Evolutionary conservation across 129 eudicot genomes (phyloP).

Genomic region (Ambrosia artemisiifolia): DNA sequence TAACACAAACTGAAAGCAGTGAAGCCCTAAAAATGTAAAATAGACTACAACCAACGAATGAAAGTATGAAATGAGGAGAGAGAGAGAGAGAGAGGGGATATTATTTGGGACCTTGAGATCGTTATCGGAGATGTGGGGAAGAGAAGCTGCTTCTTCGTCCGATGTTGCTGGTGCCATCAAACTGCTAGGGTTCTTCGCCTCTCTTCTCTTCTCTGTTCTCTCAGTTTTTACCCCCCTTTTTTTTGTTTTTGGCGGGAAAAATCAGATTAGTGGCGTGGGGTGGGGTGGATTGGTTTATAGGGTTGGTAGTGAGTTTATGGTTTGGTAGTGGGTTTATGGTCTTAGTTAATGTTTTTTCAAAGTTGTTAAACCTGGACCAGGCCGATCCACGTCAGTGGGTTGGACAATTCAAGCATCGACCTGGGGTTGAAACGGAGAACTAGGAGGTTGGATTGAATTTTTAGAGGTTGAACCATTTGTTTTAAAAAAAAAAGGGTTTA

Average conservation of each 20-base stretch:
- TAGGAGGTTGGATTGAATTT: too few species aligned
- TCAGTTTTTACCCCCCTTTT: neutral
- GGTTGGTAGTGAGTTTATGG: too few species aligned
- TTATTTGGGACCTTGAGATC: constrained; percentile 47
- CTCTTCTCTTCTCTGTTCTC: neutral
- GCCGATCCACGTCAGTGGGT: too few species aligned
- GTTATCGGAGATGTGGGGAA: constrained; percentile 34
- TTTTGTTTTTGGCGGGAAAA: constrained; percentile 31
- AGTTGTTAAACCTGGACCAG: too few species aligned
- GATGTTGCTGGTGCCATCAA: constrained; percentile 33
- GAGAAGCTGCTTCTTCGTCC: constrained; percentile 18
- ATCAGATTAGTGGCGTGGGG: neutral
- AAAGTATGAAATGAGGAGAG: neutral
- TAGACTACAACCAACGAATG: neutral
- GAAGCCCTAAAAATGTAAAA: neutral
- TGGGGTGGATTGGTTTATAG: too few species aligned
- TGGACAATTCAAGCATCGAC: too few species aligned
- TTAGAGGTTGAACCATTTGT: too few species aligned
- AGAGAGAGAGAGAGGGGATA: too few species aligned
- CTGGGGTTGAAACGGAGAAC: too few species aligned
- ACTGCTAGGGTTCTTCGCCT: constrained; percentile 25
- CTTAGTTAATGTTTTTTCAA: too few species aligned
- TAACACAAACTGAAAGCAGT: neutral
- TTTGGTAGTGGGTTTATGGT: too few species aligned
- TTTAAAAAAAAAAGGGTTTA: too few species aligned